These are phyloP conservation scores for Tolypocladium ovalisporum DNA, from an alignment of 2,329 filamentous ascomycete genomes.

Conservation along the genomic window DNA sequence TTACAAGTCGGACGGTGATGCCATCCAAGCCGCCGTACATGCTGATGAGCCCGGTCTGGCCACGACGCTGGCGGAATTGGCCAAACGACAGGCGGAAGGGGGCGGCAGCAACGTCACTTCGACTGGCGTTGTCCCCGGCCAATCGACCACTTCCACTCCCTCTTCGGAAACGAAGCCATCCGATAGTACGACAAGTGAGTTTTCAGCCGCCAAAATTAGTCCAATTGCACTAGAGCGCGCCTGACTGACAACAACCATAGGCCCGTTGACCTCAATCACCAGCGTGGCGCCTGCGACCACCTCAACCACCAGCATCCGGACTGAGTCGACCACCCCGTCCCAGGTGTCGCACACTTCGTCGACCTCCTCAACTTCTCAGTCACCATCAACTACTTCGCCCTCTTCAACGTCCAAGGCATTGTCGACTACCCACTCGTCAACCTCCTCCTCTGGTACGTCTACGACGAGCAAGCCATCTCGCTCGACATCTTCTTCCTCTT, in stretches of 20 bases:
- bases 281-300: constrained; percentile 3
- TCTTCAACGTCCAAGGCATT: constrained; percentile 3
- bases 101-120: constrained; percentile 17
- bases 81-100: constrained; percentile 42
- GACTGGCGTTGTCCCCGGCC: neutral
- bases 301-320: neutral
- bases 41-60: constrained; percentile 50
- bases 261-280: neutral
- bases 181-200: neutral
- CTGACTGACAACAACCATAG: neutral
- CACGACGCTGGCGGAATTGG: constrained; percentile 51
- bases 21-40: constrained; percentile 52
- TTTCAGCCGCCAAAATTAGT: neutral
- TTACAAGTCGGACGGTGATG: constrained; percentile 52
- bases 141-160: neutral
- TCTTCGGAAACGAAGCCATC: neutral
- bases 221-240: neutral
- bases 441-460: constrained; percentile 14
- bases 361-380: neutral
- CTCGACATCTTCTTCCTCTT: constrained; percentile 18
- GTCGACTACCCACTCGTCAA: constrained; percentile 3
- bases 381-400: constrained; percentile 5
- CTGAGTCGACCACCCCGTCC: constrained; percentile 4
- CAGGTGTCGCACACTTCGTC: constrained; percentile 4
- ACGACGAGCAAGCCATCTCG: constrained; percentile 14